Base-by-base conservation (phyloP, 805 yeast species). In the Hemisphaericaspora nanyangensis region DNA sequence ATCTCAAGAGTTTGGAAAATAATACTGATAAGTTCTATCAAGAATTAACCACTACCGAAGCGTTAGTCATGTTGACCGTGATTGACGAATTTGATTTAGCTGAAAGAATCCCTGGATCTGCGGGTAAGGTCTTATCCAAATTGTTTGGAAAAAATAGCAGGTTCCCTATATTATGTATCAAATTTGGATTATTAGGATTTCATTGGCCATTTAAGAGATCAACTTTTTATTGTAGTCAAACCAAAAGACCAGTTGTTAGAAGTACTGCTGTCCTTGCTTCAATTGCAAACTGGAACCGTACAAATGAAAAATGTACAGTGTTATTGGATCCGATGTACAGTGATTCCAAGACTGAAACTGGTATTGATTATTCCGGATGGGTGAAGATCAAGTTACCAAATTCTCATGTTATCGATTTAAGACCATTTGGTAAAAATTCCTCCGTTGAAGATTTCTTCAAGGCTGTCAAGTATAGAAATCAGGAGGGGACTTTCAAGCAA, bases 151-250 rank as follows among this genome's bases (percentile, higher is more conserved):
- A 50, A 24, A 34, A 53, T 6, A 60, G 70, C 1, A 47, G 39
- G 3, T 48, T 50, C 39, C 58, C 60, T 46, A 46, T 64, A 8
- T 43, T 65, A 12, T 57, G 64, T 28, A 57, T 68, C n/a, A 55
- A 67, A 15, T 49, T 68, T 53, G 73, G 73, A 1, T 52, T 68
- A 16, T 39, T 68, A 19, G 73, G 67, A 1, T 66, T 68, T 36
- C 74, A 68, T 46, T 68, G 73, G 74, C 74, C 74, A 10, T 68
- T 68, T 47, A 52, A 68, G 7, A 61, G 68, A 42, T 49, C 70
- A 6, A 61, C 63, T 19, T 62, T 66, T 43, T 69, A 60, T 43
- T 60, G 67, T 16, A 47, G 66, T n/a, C 56, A 61, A 11, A 58
- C 70, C 5, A 58, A 52, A 38, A 57, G 60, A 39, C 72, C 73